Percentiles rank a stretch among this genome's conserved stretches.
Evolutionary conservation across 345 rosid species (phyloP).

Genomic region (Camelina laxa): DNA sequence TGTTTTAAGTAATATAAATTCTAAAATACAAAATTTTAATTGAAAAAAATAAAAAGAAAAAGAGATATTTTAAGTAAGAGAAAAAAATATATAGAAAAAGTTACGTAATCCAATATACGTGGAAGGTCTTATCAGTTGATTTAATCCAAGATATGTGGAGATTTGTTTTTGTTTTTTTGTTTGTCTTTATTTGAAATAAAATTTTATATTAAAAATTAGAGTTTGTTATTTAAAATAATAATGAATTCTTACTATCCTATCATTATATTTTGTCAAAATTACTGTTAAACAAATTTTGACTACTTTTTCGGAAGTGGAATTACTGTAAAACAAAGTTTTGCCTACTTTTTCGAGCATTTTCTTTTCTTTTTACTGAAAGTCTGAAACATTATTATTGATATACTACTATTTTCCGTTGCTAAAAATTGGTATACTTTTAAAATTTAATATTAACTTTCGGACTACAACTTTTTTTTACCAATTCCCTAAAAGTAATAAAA

Average conservation of each 20-base stretch:
- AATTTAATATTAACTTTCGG: no score
- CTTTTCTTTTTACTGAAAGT: neutral
- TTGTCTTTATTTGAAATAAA: neutral
- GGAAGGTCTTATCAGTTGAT: neutral
- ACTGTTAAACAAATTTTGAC: no score
- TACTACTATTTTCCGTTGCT: no score
- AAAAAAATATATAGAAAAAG: neutral
- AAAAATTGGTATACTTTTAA: no score
- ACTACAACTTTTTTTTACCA: no score
- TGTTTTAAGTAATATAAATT: neutral
- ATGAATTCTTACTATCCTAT: no score
- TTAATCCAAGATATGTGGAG: neutral
- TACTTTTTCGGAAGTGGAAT: no score
- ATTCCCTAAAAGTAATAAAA: no score
- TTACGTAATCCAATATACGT: neutral
- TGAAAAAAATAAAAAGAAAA: neutral
- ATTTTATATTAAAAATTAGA: neutral
- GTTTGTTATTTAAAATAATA: neutral
- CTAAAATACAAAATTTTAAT: neutral
- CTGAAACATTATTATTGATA: no score
- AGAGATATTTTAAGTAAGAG: neutral
- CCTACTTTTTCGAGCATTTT: neutral
- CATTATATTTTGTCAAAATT: neutral
- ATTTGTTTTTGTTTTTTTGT: neutral
- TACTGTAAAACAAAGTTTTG: neutral